These are phyloP conservation scores for Monosporascus sp. DNA, from an alignment of 2,329 filamentous ascomycete species.

Conservation along the genomic window DNA sequence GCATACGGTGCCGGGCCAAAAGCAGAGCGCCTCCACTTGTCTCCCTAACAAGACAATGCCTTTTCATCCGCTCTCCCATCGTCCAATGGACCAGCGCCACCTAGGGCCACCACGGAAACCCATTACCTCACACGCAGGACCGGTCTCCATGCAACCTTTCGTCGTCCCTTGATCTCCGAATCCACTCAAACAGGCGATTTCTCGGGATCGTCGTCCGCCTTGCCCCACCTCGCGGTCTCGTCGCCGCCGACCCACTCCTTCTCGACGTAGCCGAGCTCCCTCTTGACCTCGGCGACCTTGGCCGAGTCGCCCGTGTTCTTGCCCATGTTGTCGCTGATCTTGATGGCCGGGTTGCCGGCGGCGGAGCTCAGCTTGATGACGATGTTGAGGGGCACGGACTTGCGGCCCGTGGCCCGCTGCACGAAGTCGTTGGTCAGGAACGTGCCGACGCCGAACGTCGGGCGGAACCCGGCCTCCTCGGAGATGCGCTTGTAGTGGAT, in stretches of 20 bases:
- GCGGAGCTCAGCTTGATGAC: constrained; percentile 95
- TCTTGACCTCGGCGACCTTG: constrained; percentile 78
- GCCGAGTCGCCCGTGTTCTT: constrained; percentile 90
- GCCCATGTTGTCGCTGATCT: constrained; percentile 84
- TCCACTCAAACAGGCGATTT: neutral
- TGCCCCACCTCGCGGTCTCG: constrained; percentile 78
- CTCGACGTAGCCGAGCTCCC: constrained; percentile 78
- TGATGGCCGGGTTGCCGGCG: constrained; percentile 74
- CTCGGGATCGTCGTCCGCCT: constrained; percentile 15
- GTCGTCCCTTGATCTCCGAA: neutral
- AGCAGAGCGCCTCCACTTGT: too few species aligned
- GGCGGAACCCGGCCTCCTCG: constrained; percentile 73
- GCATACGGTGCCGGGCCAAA: too few species aligned
- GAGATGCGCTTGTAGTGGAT: constrained; percentile 83
- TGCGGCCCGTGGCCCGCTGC: constrained; percentile 65
- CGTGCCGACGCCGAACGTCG: constrained; percentile 90
- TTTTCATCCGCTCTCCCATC: too few species aligned
- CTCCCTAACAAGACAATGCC: too few species aligned
- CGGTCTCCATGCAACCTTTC: too few species aligned
- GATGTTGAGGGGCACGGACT: constrained; percentile 90
- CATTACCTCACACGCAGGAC: too few species aligned
- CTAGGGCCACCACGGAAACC: too few species aligned
- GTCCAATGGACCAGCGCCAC: too few species aligned
- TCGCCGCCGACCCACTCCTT: constrained; percentile 78
- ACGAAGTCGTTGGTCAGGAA: constrained; percentile 93